These are phyloP conservation scores for Phalaenopsis aphrodite DNA, from an alignment of 106 monocot genomes.

Conservation along the genomic window DNA sequence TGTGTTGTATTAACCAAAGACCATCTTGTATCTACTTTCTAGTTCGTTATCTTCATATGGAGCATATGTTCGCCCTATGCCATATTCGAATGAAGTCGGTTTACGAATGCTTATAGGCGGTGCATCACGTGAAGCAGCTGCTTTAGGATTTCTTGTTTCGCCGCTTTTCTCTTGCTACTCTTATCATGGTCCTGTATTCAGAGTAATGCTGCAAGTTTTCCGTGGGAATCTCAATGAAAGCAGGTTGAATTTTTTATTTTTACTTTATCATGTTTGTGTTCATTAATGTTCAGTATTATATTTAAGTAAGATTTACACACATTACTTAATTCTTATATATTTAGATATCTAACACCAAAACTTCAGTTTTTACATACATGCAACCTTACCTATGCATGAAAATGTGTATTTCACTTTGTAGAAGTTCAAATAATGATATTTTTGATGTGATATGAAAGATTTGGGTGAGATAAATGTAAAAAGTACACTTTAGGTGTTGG, in stretches of 20 bases:
- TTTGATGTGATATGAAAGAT: too few relatives aligned
- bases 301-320: too few relatives aligned
- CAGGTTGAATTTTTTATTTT: slow-evolving; percentile 24
- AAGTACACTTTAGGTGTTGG: too few relatives aligned
- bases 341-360: too few relatives aligned
- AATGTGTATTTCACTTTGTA: too few relatives aligned
- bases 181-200: slow-evolving; percentile 88
- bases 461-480: too few relatives aligned
- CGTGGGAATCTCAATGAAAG: slow-evolving; percentile 49
- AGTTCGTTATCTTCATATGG: slow-evolving; percentile 95
- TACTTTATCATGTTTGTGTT: not conserved
- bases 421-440: too few relatives aligned
- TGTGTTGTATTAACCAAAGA: not conserved
- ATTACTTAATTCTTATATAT: too few relatives aligned
- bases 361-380: too few relatives aligned
- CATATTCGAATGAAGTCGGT: slow-evolving; percentile 95
- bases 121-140: slow-evolving; percentile 75
- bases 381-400: too few relatives aligned
- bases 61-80: slow-evolving; percentile 93
- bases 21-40: slow-evolving; percentile 22
- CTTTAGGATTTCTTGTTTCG: slow-evolving; percentile 60
- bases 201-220: slow-evolving; percentile 73
- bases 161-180: slow-evolving; percentile 97
- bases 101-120: slow-evolving; percentile 97
- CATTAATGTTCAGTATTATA: not conserved